A percentile compares a stretch with the other conserved stretches of the same genome.
phyloP scores from a whole-genome alignment of 2,329 filamentous ascomycete genomes.

The Cytospora paraplurivora region DNA sequence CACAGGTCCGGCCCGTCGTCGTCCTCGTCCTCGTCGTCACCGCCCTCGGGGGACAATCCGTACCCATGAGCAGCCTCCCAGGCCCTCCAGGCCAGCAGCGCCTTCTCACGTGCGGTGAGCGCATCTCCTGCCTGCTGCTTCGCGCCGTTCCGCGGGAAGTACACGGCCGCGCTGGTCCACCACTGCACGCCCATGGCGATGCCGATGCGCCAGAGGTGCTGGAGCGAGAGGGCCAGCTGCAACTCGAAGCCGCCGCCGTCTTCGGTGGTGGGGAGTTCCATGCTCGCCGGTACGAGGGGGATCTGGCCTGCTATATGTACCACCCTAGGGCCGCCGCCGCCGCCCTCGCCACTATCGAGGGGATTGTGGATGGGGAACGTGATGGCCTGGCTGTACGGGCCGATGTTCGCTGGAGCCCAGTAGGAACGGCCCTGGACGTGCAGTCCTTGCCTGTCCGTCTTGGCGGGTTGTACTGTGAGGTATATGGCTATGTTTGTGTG shows the following conservation, averaged over 20 bases:
- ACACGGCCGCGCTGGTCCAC: conserved; percentile 77
- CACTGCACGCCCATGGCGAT: conserved; percentile 69
- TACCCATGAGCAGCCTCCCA: conserved; percentile 52
- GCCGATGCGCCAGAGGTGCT: conserved; percentile 87
- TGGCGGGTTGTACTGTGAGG: conserved; percentile 43
- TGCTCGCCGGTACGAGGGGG: conserved; percentile 77
- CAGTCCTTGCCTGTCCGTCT: conserved; percentile 58
- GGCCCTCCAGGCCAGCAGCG: conserved; percentile 45
- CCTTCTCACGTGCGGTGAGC: conserved; percentile 36
- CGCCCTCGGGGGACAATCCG: conserved; percentile 29
- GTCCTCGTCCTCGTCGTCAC: conserved; percentile 40
- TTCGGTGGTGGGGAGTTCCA: conserved; percentile 58
- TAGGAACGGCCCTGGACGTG: conserved; percentile 94
- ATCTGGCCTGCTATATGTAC: conserved; percentile 88
- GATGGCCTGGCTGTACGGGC: conserved; percentile 92
- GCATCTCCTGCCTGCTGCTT: conserved; percentile 27
- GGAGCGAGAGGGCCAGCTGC: conserved; percentile 73
- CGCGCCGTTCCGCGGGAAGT: conserved; percentile 55
- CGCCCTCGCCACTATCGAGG: conserved; percentile 14
- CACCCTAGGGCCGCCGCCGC: conserved; percentile 34
- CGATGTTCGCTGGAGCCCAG: conserved; percentile 98
- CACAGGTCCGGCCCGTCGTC: conserved; percentile 67
- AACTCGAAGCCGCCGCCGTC: conserved; percentile 45
- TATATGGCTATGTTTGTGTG: conserved; percentile 63
- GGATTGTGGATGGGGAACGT: conserved; percentile 43